A percentile compares a stretch with the other conserved stretches of the same genome.
Conservation (phyloP, 768 basidiomycete species). For the Kwoniella sp. region DNA sequence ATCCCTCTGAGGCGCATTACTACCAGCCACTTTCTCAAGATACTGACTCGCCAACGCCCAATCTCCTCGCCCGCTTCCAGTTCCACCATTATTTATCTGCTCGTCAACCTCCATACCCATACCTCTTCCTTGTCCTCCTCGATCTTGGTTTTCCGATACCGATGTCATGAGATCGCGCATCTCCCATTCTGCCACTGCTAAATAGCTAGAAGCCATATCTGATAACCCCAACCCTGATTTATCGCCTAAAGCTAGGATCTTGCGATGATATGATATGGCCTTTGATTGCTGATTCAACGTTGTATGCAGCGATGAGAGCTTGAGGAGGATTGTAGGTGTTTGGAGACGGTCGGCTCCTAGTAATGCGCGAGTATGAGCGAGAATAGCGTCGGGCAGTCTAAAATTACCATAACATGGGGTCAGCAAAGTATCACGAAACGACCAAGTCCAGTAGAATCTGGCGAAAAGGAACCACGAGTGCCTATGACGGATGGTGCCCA, state of each 20-base stretch:
- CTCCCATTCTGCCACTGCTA: slow-evolving; percentile 81
- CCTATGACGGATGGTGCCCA: too few species aligned
- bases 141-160: not conserved
- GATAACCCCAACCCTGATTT: slow-evolving; percentile 60
- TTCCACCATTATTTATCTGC: not conserved
- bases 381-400: slow-evolving; percentile 84
- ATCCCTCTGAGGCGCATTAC: slow-evolving; percentile 79
- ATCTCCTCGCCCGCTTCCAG: slow-evolving; percentile 55
- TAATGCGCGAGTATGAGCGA: slow-evolving; percentile 87
- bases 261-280: slow-evolving; percentile 75
- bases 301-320: slow-evolving; percentile 50
- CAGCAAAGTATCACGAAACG: too few species aligned
- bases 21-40: slow-evolving; percentile 70
- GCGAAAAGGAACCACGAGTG: too few species aligned
- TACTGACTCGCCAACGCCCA: slow-evolving; percentile 67
- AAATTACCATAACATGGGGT: not conserved
- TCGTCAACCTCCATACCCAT: slow-evolving; percentile 8
- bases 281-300: slow-evolving; percentile 60
- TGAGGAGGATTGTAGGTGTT: slow-evolving; percentile 49
- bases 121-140: slow-evolving; percentile 5
- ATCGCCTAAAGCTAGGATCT: slow-evolving; percentile 56
- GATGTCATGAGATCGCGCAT: slow-evolving; percentile 52
- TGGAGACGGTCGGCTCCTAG: slow-evolving; percentile 52
- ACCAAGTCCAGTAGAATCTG: too few species aligned
- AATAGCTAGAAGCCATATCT: slow-evolving; percentile 79